These are phyloP conservation scores for Pisolithus albus DNA, from an alignment of 768 basidiomycete species.

Conservation along the genomic window DNA sequence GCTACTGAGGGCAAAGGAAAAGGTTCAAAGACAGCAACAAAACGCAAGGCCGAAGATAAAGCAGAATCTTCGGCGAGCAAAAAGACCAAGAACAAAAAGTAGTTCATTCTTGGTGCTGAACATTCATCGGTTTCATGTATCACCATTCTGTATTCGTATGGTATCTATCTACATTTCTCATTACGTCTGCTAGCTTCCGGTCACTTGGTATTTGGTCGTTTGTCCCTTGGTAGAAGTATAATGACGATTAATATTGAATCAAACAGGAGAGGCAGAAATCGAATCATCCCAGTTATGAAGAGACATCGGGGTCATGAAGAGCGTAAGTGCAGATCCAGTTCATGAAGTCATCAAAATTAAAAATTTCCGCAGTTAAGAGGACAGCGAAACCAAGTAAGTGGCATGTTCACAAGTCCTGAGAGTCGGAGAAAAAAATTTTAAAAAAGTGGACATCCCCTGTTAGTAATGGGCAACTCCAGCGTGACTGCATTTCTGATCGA, in stretches of 20 bases:
- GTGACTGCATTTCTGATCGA: too few species aligned
- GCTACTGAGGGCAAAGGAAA: slow-evolving; percentile 47
- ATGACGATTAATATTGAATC: too few species aligned
- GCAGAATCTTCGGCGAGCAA: slow-evolving; percentile 28
- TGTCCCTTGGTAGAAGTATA: too few species aligned
- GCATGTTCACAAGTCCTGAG: too few species aligned
- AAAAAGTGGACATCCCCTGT: too few species aligned
- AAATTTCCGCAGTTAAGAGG: too few species aligned
- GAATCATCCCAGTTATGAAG: too few species aligned
- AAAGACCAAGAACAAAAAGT: slow-evolving; percentile 38
- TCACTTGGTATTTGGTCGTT: not conserved
- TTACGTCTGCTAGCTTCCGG: not conserved
- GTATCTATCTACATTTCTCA: not conserved
- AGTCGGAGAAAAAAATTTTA: too few species aligned
- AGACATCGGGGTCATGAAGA: not conserved
- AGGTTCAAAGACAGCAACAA: slow-evolving; percentile 9
- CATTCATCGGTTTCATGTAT: not conserved
- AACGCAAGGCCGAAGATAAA: slow-evolving; percentile 30
- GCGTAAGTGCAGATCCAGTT: not conserved
- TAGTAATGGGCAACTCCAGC: too few species aligned
- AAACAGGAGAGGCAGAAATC: too few species aligned
- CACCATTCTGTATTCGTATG: not conserved
- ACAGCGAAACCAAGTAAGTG: too few species aligned
- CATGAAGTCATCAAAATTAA: too few species aligned
- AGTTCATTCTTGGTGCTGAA: not conserved